Evolutionary conservation across 2,329 filamentous ascomycete species (phyloP).

Genomic region (Byssothecium circinans): DNA sequence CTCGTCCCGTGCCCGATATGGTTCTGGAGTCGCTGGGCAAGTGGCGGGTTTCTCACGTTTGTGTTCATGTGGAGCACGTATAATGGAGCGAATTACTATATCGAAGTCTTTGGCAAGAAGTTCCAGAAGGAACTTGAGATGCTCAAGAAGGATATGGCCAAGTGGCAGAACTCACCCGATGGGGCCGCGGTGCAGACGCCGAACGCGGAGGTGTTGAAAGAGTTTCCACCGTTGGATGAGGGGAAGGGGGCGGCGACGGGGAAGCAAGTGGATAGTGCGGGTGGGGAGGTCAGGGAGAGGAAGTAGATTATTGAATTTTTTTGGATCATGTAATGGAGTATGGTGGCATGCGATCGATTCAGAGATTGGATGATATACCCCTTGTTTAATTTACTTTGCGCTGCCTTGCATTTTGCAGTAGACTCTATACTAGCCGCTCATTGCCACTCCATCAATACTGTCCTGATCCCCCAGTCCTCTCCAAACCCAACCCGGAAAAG

Average conservation of each 20-base stretch:
- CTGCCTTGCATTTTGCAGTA: background rate
- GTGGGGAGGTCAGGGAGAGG: slow-evolving; percentile 3
- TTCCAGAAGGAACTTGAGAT: slow-evolving; percentile 96
- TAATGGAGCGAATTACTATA: slow-evolving; percentile 97
- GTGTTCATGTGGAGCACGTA: slow-evolving; percentile 97
- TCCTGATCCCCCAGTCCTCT: too few relatives aligned
- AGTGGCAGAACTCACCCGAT: slow-evolving; percentile 66
- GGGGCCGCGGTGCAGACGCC: slow-evolving; percentile 15
- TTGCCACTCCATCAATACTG: too few relatives aligned
- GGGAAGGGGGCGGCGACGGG: slow-evolving; percentile 8
- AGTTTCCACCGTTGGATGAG: slow-evolving; percentile 19
- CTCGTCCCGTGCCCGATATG: slow-evolving; percentile 94
- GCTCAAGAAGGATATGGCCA: slow-evolving; percentile 83
- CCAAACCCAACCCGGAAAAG: too few relatives aligned
- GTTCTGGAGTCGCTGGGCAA: slow-evolving; percentile 87
- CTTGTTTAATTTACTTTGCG: background rate
- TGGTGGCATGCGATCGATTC: background rate
- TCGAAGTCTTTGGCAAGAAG: slow-evolving; percentile 93
- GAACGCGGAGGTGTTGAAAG: slow-evolving; percentile 7
- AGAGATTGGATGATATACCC: background rate
- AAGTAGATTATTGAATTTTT: background rate
- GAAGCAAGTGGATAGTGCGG: background rate
- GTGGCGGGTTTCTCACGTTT: slow-evolving; percentile 70
- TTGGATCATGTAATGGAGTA: background rate
- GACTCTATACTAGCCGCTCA: too few relatives aligned